Evolutionary conservation across 371 early-diverging fungal genomes (phyloP).

Genomic region (Mucor lusitanicus): DNA sequence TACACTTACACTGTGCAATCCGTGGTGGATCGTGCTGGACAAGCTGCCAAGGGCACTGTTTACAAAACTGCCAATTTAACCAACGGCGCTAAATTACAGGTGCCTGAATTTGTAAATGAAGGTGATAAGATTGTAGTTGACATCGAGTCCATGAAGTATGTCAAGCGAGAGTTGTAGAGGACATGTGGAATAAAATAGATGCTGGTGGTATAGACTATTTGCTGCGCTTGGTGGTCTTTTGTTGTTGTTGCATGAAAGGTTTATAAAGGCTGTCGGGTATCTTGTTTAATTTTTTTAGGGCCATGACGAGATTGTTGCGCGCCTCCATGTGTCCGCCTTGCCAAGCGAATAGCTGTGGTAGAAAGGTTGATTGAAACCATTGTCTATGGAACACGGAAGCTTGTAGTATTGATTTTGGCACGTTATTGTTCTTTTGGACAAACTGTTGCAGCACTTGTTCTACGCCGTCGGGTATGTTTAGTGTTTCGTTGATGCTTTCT

Average conservation of each 20-base stretch:
- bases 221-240: not conserved
- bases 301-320: conserved; percentile 11
- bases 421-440: not conserved
- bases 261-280: conserved; percentile 17
- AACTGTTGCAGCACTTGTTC: not conserved
- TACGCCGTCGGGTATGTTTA: not conserved
- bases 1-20: conserved; percentile 45
- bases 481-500: not conserved
- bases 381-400: conserved; percentile 18
- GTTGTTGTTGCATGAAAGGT: not conserved
- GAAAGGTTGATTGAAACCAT: conserved; percentile 27
- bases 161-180: conserved; percentile 46
- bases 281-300: conserved; percentile 17
- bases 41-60: conserved; percentile 73
- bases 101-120: conserved; percentile 81
- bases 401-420: conserved; percentile 16
- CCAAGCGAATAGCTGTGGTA: conserved; percentile 22
- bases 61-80: conserved; percentile 72
- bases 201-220: not conserved
- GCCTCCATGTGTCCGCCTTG: not conserved
- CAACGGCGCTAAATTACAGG: conserved; percentile 71
- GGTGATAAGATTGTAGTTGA: conserved; percentile 82
- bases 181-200: not conserved
- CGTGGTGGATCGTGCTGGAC: conserved; percentile 52
- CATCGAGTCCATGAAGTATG: conserved; percentile 66